Conservation (phyloP, 1,284 basidiomycete genomes). For the Flammula alnicola region DNA sequence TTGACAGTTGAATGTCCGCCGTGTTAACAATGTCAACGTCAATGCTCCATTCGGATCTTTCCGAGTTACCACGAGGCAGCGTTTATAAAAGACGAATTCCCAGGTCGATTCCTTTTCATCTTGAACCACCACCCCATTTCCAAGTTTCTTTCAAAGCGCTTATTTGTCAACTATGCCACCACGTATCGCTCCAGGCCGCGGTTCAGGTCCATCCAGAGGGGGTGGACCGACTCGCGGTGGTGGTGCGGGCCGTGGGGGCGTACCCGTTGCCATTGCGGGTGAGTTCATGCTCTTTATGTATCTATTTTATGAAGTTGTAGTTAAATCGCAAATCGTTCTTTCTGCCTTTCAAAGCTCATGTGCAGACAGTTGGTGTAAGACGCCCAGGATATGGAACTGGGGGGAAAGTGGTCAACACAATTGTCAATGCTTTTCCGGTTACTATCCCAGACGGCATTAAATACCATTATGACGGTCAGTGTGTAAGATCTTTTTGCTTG, state of each 20-base stretch:
- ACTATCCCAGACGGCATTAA: constrained; percentile 60
- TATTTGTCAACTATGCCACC: constrained; percentile 36
- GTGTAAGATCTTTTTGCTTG: background rate
- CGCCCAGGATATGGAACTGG: constrained; percentile 62
- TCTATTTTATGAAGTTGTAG: constrained; percentile 5
- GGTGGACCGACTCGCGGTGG: constrained; percentile 29
- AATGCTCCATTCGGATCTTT: constrained; percentile 4
- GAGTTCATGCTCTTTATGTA: constrained; percentile 20
- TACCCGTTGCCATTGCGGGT: constrained; percentile 33
- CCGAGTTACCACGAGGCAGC: background rate
- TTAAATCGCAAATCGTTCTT: constrained; percentile 13
- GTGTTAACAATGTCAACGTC: no score
- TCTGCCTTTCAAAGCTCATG: constrained; percentile 38
- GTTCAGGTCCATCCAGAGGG: constrained; percentile 21
- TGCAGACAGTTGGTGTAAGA: constrained; percentile 62
- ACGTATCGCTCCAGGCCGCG: constrained; percentile 31
- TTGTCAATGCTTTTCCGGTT: constrained; percentile 65
- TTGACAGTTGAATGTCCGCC: no score
- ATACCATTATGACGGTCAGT: constrained; percentile 76
- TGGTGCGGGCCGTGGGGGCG: constrained; percentile 35
- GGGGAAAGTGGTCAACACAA: constrained; percentile 52
- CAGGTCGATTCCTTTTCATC: background rate
- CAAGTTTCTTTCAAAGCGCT: background rate
- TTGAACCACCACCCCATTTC: constrained; percentile 1
- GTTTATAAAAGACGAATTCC: background rate